These are phyloP conservation scores for Gnomoniopsis smithogilvyi DNA, from an alignment of 2,329 filamentous ascomycete genomes.

Conservation along the genomic window DNA sequence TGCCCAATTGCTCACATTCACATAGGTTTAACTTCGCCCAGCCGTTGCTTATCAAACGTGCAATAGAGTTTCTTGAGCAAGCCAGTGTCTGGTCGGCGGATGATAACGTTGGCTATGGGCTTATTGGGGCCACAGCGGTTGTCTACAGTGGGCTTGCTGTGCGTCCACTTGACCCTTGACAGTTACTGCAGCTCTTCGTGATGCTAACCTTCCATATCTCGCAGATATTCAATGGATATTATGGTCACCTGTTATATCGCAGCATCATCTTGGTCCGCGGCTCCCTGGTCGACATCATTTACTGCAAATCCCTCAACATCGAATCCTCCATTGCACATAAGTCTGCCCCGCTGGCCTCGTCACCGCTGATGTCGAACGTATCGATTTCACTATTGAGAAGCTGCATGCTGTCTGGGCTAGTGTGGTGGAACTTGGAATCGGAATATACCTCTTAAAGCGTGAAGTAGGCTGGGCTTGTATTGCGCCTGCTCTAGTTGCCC, in stretches of 20 bases:
- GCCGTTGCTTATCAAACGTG: background rate
- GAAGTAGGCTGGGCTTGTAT: constrained; percentile 46
- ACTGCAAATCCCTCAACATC: constrained; percentile 39
- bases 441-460: constrained; percentile 49
- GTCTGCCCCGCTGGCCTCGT: constrained; percentile 42
- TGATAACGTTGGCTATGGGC: constrained; percentile 28
- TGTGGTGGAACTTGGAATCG: constrained; percentile 50
- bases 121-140: constrained; percentile 38
- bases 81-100: background rate
- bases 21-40: background rate
- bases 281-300: constrained; percentile 42
- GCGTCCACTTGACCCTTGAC: too few species aligned
- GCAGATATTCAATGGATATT: constrained; percentile 26
- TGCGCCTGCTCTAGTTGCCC: constrained; percentile 42
- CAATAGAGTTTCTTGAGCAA: background rate
- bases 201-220: background rate
- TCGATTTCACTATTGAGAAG: constrained; percentile 29
- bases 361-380: constrained; percentile 44
- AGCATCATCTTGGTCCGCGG: constrained; percentile 34
- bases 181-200: too few species aligned
- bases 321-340: constrained; percentile 32
- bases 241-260: constrained; percentile 34
- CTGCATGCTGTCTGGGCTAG: constrained; percentile 62
- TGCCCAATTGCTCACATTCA: background rate
- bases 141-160: constrained; percentile 42